Base-by-base conservation (phyloP, 148 eudicot species). In the Chenopodium suecicum region DNA sequence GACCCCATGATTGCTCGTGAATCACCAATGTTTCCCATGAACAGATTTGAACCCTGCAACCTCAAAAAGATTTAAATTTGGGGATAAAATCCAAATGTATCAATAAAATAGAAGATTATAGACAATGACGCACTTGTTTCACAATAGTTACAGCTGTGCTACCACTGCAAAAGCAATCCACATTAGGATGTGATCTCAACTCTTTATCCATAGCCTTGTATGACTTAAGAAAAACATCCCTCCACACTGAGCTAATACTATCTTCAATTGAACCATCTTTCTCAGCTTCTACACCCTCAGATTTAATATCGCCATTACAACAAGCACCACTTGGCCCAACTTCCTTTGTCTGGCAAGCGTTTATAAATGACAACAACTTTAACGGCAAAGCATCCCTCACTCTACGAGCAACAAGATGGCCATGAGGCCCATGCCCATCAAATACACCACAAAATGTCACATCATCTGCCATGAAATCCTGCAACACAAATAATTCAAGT, bases 141-240 rank as follows among this genome's bases (percentile, higher is more conserved):
- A 97, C 89, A 29, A 97, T 86, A 67, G 97, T 89, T 77, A 97
- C 90, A 78, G 93, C 94, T 48, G 99, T 97, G 88, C 99, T 97
- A 56, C 99, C 99, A 87, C 99, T 97, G 83, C 99, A 97, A 86
- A 92, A 97, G 90, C 99, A 91, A 82, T 97, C 99, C 79, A 97
- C 63, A 83, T 91, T 94, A 75, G 98, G 92, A 85, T 90, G 97
- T 34, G 95, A 92, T 82, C 89, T 92, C 74, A 97, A 83, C 81
- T 94, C 98, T 86, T 94, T 94, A 80, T 97, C 99, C 98, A 94
- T 97, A 68, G 94, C 90, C 88, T 94, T 97, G 86, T 86, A 97
- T 47, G 99, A 81, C 79, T 92, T 91, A 12, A 97, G 96, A 88
- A 94, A 94, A 79, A 94, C 93, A 86, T 97, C 98, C 83, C 89